phyloP scores from a whole-genome alignment of 768 basidiomycete species.

The Lentinula lateritia region DNA sequence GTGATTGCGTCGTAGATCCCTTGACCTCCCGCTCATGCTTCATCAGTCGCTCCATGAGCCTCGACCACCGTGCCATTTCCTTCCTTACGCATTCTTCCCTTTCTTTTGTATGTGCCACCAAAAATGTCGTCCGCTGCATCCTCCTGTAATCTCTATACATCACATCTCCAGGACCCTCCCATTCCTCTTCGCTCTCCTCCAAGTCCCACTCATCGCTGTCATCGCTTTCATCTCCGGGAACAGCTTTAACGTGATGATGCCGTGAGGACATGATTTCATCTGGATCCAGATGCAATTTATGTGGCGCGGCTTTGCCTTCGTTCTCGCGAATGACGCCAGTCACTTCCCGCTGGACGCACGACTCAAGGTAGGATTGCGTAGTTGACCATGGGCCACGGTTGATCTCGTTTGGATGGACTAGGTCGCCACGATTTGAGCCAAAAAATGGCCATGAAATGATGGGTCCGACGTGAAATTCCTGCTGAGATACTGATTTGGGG shows the following conservation, averaged over 20 bases:
- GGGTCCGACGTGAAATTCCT: conserved; percentile 61
- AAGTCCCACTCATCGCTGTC: conserved; percentile 76
- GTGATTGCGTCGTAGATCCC: conserved; percentile 13
- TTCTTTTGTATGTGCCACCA: conserved; percentile 62
- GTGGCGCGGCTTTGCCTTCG: conserved; percentile 72
- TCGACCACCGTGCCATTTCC: conserved; percentile 72
- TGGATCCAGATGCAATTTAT: conserved; percentile 76
- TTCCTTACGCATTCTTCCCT: conserved; percentile 57
- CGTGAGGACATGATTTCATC: conserved; percentile 67
- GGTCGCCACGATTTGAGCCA: conserved; percentile 74
- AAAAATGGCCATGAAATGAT: conserved; percentile 93
- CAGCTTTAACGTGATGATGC: conserved; percentile 61
- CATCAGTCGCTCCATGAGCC: conserved; percentile 56
- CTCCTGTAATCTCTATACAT: conserved; percentile 84
- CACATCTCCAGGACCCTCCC: conserved; percentile 69
- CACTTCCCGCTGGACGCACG: conserved; percentile 71
- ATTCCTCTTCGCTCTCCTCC: conserved; percentile 76
- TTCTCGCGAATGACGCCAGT: conserved; percentile 69
- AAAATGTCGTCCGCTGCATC: conserved; percentile 74
- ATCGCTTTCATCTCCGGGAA: conserved; percentile 71
- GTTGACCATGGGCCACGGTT: conserved; percentile 77
- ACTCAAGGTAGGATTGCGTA: conserved; percentile 51
- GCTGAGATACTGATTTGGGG: not conserved
- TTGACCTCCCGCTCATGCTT: conserved; percentile 19
- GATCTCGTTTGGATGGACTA: conserved; percentile 60